These are phyloP conservation scores for Pseudocercospora crystallina DNA, from an alignment of 2,329 filamentous ascomycete species.

Conservation along the genomic window DNA sequence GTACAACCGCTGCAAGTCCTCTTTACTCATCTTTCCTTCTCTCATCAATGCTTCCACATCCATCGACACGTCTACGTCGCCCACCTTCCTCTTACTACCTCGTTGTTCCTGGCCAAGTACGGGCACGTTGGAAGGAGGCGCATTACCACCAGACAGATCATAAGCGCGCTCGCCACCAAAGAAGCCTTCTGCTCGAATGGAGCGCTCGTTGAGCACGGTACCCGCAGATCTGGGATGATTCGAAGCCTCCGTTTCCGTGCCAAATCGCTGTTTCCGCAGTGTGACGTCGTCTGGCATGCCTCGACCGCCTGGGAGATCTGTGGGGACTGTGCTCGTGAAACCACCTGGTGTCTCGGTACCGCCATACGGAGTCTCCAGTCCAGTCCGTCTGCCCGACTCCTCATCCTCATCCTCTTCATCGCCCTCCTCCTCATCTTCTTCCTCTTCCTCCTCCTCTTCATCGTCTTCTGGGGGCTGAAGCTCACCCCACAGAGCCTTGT, in stretches of 20 bases:
- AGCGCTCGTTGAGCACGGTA: slow-evolving; percentile 84
- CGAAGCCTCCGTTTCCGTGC: slow-evolving; percentile 84
- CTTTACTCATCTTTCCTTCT: slow-evolving; percentile 77
- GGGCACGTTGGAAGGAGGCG: slow-evolving; percentile 56
- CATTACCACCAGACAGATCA: slow-evolving; percentile 60
- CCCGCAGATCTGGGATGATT: slow-evolving; percentile 75
- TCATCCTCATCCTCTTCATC: slow-evolving; percentile 71
- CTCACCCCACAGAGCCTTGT: slow-evolving; percentile 89
- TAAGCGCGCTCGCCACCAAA: slow-evolving; percentile 95
- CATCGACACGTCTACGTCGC: slow-evolving; percentile 89
- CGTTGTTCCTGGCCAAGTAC: slow-evolving; percentile 75
- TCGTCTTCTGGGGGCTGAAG: slow-evolving; percentile 72
- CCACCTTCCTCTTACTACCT: slow-evolving; percentile 87
- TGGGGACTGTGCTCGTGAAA: slow-evolving; percentile 74
- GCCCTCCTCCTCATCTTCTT: slow-evolving; percentile 65
- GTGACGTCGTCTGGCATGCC: slow-evolving; percentile 85
- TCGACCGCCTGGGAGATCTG: slow-evolving; percentile 73
- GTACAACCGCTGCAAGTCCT: slow-evolving; percentile 77
- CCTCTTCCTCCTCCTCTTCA: slow-evolving; percentile 56
- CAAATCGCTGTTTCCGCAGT: slow-evolving; percentile 80
- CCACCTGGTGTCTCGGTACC: slow-evolving; percentile 80
- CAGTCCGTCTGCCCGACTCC: slow-evolving; percentile 55
- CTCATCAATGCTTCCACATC: slow-evolving; percentile 77
- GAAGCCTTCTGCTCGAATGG: slow-evolving; percentile 84
- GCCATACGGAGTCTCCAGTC: slow-evolving; percentile 64